Evolutionary conservation across 305 asterid species (phyloP), one percentile per base, ranked within the genome.

Genomic region (Solanum hybrid): DNA sequence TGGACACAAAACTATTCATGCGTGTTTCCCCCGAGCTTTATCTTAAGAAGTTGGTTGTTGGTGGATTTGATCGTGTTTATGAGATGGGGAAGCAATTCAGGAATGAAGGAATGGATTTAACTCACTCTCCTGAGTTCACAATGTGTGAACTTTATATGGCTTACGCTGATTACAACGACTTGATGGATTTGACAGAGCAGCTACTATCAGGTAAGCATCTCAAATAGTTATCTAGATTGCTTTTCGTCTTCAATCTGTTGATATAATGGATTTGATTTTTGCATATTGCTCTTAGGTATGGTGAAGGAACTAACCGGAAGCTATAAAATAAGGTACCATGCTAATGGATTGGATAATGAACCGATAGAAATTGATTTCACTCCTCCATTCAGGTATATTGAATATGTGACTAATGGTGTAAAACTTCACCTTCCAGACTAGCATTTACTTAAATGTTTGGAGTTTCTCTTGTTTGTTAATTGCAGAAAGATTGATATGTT

Each of bases 351-450:
- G 86, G 97, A 94, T 57, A 90, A 91, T 4, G 99, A 95, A 24
- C 98, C 99, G 29, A 92, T 96, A 86, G 98, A 95, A 94, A 97
- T 97, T 51, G 99, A 97, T 92, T 97, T 97, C 81, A 95, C 99
- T 70, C 99, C 99, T 86, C 99, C 99, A 70, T 97, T 97, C 96
- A 96, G 99, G 99, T 96, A 41, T 29, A 2, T 83, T 70, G 7
- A 17, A 83, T 77, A 86, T 73, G 65, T n/a, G 33, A 36, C 76
- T 87, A 22, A 38, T 26, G 26, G 8, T 32, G 20, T 36, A 29
- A 83, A 83, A 22, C 45, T 8, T 57, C 83, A 24, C 41, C 90
- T 29, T 83, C 88, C 75, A 4, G 75, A 83, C 6, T 45, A 17
- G 88, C 6, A 83, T 29, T 45, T 29, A 17, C 75, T 83, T 5